Evolutionary conservation across 108 stramenopile genomes (phyloP).

Genomic region (Cyclotella sp.): DNA sequence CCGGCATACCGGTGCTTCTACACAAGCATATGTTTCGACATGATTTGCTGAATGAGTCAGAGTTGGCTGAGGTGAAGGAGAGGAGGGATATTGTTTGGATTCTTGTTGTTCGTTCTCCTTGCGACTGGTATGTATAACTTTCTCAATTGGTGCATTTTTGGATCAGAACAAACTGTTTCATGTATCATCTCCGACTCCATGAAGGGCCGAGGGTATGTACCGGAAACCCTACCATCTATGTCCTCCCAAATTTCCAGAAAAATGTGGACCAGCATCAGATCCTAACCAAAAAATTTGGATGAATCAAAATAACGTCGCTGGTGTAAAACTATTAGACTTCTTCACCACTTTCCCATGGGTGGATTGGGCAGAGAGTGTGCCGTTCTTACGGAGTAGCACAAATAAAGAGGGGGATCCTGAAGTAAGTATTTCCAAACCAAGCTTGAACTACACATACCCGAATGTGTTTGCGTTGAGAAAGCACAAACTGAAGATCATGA

Average conservation of each 20-base stretch:
- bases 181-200: not conserved
- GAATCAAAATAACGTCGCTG: conserved; percentile 46
- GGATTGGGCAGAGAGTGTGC: conserved; percentile 51
- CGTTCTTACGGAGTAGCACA: conserved; percentile 31
- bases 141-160: not conserved
- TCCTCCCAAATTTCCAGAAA: conserved; percentile 46
- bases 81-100: conserved; percentile 53
- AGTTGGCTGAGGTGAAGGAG: conserved; percentile 37
- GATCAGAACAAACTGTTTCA: not conserved
- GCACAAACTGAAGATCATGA: conserved; percentile 52
- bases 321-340: conserved; percentile 31
- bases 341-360: conserved; percentile 44
- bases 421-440: conserved; percentile 45
- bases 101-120: conserved; percentile 55
- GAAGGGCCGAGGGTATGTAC: conserved; percentile 53
- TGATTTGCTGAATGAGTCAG: conserved; percentile 46
- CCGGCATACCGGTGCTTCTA: conserved; percentile 43
- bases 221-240: conserved; percentile 57
- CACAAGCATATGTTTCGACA: conserved; percentile 60
- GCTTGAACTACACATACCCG: conserved; percentile 43
- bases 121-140: conserved; percentile 37
- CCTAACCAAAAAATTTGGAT: conserved; percentile 38
- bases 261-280: conserved; percentile 33
- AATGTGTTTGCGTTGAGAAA: conserved; percentile 47
- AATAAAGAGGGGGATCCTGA: conserved; percentile 1